Conservation (phyloP, 345 rosid species). For the Sonneratia alba region DNA sequence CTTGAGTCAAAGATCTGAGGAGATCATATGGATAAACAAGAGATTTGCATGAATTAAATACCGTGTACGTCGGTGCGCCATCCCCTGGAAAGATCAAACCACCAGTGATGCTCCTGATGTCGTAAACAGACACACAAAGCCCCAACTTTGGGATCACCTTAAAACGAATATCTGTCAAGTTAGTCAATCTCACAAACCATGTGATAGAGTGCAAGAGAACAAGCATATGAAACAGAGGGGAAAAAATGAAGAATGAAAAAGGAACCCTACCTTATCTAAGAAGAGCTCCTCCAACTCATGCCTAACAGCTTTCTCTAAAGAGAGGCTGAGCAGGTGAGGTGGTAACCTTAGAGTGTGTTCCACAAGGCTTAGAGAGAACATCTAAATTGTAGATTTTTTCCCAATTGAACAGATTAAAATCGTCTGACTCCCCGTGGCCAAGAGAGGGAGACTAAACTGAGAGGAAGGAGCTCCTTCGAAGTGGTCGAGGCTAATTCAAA, state of each 20-base stretch:
- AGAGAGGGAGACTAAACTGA: too few species aligned
- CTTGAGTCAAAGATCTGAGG: neutral
- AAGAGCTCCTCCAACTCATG: conserved; percentile 50
- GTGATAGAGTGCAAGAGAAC: neutral
- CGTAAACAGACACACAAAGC: conserved; percentile 68
- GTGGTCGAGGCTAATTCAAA: too few species aligned
- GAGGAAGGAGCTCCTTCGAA: too few species aligned
- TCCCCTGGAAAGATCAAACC: conserved; percentile 76
- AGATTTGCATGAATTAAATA: conserved; percentile 12
- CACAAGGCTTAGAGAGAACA: conserved; percentile 71
- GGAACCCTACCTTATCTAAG: conserved; percentile 56
- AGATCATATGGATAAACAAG: neutral
- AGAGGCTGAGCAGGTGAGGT: conserved; percentile 55
- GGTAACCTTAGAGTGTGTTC: conserved; percentile 74
- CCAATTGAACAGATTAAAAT: too few species aligned
- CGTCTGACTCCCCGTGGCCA: too few species aligned
- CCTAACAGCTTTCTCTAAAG: conserved; percentile 58
- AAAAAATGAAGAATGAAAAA: neutral
- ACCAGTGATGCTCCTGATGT: conserved; percentile 44
- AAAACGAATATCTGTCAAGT: neutral
- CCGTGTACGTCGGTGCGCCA: conserved; percentile 81
- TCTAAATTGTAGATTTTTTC: conserved; percentile 4
- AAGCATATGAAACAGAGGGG: neutral
- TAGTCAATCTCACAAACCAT: neutral
- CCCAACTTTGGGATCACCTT: conserved; percentile 75